These are phyloP conservation scores for Carnegiea gigantea DNA, from an alignment of 179 eudicot species.

Conservation along the genomic window DNA sequence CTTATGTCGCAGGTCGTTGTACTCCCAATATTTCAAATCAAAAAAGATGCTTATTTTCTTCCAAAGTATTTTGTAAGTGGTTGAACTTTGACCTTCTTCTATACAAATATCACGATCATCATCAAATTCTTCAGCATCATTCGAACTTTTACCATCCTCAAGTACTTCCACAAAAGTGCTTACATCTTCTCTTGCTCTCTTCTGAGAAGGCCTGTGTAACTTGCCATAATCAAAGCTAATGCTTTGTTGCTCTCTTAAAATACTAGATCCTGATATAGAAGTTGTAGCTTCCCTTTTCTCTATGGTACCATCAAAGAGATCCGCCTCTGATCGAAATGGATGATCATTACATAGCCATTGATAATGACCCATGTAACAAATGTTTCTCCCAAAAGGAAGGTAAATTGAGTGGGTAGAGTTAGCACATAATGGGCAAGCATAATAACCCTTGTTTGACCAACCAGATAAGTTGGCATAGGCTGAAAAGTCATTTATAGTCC, in stretches of 20 bases:
- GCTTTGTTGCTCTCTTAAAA: background rate
- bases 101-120: background rate
- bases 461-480: slow-evolving; percentile 8
- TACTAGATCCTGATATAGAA: no score
- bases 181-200: no score
- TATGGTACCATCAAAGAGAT: no score
- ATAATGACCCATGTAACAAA: no score
- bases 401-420: background rate
- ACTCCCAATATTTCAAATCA: background rate
- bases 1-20: background rate
- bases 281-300: no score
- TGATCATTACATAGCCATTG: no score
- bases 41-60: no score
- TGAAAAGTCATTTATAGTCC: slow-evolving; percentile 8
- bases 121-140: background rate
- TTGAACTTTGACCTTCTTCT: background rate
- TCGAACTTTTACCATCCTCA: background rate
- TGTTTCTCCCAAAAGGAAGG: no score
- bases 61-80: background rate
- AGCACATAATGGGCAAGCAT: background rate
- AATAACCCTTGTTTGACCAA: background rate
- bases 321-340: no score
- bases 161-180: no score
- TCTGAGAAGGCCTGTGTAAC: no score
- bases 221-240: background rate